Base-by-base conservation (phyloP, 179 eudicot species). In the Spergularia azorica region DNA sequence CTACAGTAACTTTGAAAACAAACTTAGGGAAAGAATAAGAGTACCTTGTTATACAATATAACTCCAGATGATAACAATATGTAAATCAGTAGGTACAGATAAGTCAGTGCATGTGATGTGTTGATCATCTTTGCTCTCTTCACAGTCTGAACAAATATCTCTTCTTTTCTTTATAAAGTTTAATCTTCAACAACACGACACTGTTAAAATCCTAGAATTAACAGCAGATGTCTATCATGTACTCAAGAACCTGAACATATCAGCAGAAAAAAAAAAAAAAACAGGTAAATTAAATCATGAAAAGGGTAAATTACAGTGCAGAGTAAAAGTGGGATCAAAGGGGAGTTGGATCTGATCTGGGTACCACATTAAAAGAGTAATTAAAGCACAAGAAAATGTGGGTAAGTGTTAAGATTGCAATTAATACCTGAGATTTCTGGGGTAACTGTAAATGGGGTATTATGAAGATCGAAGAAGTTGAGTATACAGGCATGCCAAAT, bases 21-120 rank as follows among this genome's bases (percentile, higher is more conserved):
- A 63, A 63, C 21, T 12, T 2, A 48, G 17, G 5, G 2, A 63
- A 18, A 43, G 16, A 26, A 17, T 20, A 46, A 13, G 18, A 43
- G 32, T 84, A 92, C 97, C 91, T 92, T 92, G 84, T 92, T 92
- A 87, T 92, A 92, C 52, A 91, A 79, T 73, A 92, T 92, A 80
- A 92, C 97, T 71, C 96, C 97, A 18, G 97, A 92, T 3, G 97
- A 92, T 46, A 92, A 90, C 70, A 87, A 67, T 75, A 92, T 88
- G 86, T 92, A 92, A 70, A 89, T 81, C 57, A 92, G 80, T 18
- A 92, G 81, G 86, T 92, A 92, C 10, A 92, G 79, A 79, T 92
- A 92, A 38, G 97, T 92, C 76, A 92, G 85, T 36, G 93, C 82
- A 79, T 89, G 90, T 73, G 92, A 86, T 73, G 82, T 89, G 78